A percentile compares a stretch with the other conserved stretches of the same genome.
Conservation (phyloP, 1,139 yeast species). For the Protomyces macrosporus region DNA sequence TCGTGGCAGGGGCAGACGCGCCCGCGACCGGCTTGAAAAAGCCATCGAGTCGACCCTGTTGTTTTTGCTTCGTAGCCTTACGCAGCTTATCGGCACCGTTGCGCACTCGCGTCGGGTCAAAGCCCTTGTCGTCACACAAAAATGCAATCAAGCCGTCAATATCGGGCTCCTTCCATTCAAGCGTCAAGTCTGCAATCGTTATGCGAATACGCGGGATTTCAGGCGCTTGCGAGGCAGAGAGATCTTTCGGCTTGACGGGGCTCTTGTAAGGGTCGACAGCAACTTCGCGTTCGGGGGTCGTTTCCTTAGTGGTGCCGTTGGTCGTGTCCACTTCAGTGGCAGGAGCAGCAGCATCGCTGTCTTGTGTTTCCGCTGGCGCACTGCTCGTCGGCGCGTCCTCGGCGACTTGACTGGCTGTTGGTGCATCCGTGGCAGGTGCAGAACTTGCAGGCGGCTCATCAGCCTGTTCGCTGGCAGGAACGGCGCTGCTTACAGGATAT, state of each 20-base stretch:
- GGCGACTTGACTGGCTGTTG: not conserved
- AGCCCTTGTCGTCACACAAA: slow-evolving; percentile 73
- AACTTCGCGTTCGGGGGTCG: not conserved
- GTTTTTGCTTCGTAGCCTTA: slow-evolving; percentile 77
- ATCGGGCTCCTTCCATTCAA: slow-evolving; percentile 71
- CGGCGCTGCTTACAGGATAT: not conserved
- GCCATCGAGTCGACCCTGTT: slow-evolving; percentile 89
- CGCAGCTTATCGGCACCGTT: slow-evolving; percentile 80
- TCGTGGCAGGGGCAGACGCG: slow-evolving; percentile 35
- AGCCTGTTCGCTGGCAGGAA: not conserved
- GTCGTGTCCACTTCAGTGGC: not conserved
- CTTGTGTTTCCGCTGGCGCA: not conserved
- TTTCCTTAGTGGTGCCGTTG: not conserved
- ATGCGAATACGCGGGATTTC: slow-evolving; percentile 30
- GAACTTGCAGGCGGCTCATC: not conserved
- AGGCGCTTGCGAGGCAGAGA: slow-evolving; percentile 20
- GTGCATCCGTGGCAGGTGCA: not conserved
- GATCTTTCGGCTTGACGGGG: slow-evolving; percentile 11
- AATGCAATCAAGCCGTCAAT: slow-evolving; percentile 67
- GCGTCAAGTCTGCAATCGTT: slow-evolving; percentile 52
- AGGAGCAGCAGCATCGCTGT: not conserved
- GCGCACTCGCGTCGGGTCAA: slow-evolving; percentile 84
- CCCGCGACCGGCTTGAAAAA: slow-evolving; percentile 66
- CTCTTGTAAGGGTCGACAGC: slow-evolving; percentile 15
- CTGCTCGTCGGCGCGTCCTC: not conserved